A percentile compares a stretch with the other conserved stretches of the same genome.
phyloP scores from a whole-genome alignment of 306 rosid genomes.

The Sicyos edulis region DNA sequence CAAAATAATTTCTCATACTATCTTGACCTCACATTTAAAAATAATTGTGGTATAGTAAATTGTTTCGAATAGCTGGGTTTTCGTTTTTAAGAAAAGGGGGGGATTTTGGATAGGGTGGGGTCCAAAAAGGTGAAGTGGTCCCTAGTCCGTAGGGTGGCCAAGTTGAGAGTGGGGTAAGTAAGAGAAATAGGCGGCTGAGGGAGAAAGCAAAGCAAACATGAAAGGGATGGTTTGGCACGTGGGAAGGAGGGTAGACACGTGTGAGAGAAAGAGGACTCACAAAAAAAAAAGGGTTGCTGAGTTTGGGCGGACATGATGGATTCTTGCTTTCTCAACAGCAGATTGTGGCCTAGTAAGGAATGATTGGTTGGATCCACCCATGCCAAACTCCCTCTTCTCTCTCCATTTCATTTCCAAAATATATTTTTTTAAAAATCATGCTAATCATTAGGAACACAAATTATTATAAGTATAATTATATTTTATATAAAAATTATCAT shows the following conservation, averaged over 20 bases:
- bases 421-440: too few species aligned
- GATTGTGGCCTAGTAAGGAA: constrained; percentile 37
- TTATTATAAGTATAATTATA: too few species aligned
- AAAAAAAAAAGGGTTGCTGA: constrained; percentile 20
- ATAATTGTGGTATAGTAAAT: background rate
- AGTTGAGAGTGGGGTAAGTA: background rate
- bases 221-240: constrained; percentile 14
- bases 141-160: background rate
- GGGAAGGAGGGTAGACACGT: constrained; percentile 3
- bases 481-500: too few species aligned
- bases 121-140: background rate
- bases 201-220: constrained; percentile 18
- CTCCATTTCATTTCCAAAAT: too few species aligned
- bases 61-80: too few species aligned
- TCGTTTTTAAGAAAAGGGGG: too few species aligned
- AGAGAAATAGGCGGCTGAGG: constrained; percentile 10
- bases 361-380: constrained; percentile 19
- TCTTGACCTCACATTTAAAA: too few species aligned
- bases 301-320: constrained; percentile 50
- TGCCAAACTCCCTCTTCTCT: too few species aligned
- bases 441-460: too few species aligned
- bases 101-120: background rate
- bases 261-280: background rate
- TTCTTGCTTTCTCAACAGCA: constrained; percentile 32
- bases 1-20: too few species aligned